phyloP scores from a whole-genome alignment of 2,329 filamentous ascomycete species.

The Coleophoma eucalyptorum region DNA sequence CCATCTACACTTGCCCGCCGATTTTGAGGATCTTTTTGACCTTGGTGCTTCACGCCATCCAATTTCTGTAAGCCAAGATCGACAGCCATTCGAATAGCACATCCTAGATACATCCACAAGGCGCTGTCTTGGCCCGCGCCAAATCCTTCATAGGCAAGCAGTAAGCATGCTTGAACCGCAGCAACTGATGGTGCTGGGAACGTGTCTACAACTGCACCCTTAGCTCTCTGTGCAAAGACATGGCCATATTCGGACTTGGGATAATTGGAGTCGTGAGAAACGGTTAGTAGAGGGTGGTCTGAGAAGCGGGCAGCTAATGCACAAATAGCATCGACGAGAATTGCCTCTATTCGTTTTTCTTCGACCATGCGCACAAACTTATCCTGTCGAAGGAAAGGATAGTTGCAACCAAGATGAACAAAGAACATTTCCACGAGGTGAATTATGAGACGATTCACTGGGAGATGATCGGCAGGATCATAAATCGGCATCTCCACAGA shows the following conservation, averaged over 20 bases:
- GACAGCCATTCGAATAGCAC: conserved; percentile 79
- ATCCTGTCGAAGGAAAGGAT: conserved; percentile 72
- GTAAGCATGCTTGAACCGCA: conserved; percentile 76
- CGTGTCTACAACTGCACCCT: conserved; percentile 76
- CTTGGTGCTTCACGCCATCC: conserved; percentile 64
- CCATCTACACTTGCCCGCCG: conserved; percentile 35
- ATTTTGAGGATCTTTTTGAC: conserved; percentile 26
- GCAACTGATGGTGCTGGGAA: conserved; percentile 80
- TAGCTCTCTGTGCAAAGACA: conserved; percentile 77
- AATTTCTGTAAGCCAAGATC: conserved; percentile 79
- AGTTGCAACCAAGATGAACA: conserved; percentile 76
- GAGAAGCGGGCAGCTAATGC: conserved; percentile 80
- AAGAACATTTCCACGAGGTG: conserved; percentile 81
- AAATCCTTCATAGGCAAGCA: conserved; percentile 87
- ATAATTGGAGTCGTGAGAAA: conserved; percentile 43
- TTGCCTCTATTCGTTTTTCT: conserved; percentile 78
- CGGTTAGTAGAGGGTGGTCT: conserved; percentile 49
- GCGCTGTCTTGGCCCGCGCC: conserved; percentile 85
- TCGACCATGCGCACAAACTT: conserved; percentile 72
- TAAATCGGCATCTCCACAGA: conserved; percentile 61
- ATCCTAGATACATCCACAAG: conserved; percentile 89
- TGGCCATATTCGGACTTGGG: conserved; percentile 67
- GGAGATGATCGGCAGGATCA: conserved; percentile 65
- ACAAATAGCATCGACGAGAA: conserved; percentile 83
- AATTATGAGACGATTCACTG: conserved; percentile 71